Base-by-base conservation (phyloP, 805 yeast species). In the Metschnikowia baotianmanensis region DNA sequence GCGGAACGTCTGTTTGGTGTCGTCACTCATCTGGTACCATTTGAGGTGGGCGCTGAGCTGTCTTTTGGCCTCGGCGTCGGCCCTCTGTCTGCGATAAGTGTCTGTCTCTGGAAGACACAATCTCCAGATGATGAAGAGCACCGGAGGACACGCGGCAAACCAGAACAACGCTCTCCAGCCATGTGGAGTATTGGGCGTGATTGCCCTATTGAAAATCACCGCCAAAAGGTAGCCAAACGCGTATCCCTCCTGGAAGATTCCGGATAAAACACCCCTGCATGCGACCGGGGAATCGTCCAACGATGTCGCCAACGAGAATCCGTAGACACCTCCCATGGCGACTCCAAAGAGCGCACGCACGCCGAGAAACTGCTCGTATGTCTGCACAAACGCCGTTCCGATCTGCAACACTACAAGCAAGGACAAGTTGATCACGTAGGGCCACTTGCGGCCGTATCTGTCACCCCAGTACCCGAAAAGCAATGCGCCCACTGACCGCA, bases 201-300 rank as follows among this genome's bases (percentile, higher is more conserved):
- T 74, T 30, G 83, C 84, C 57, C 88, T 69, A 46, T 76, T 76
- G 65, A 81, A 82, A 19, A 80, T 68, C 34, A 80, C 84, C 4
- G 80, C 86, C 42, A 82, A 56, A 22, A 82, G 62, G 53, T 81
- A 82, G 13, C 87, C 88, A 35, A 82, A 72, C 0, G 85, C 82
- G 50, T 82, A 88, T 47, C 95, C 95, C 59, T 86, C 84, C 62
- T 86, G 95, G 57, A 87, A 77, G 31, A 85, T 59, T 36, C 86
- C 87, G 24, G 82, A 75, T 34, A 82, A 61, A 43, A 81, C 69
- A 34, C 85, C 83, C 61, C 77, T 67, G 24, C 82, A 78, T 19
- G 62, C 66, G 3, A 58, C 57, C 1, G 87, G 87, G 35, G 78
- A 71, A 53, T 82, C 84, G 48, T 81, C 86, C 23, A 83, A 67